A percentile compares a stretch with the other conserved stretches of the same genome.
These are phyloP conservation scores for Penicillium sp. DNA, from an alignment of 2,329 filamentous ascomycete genomes.

Conservation along the genomic window DNA sequence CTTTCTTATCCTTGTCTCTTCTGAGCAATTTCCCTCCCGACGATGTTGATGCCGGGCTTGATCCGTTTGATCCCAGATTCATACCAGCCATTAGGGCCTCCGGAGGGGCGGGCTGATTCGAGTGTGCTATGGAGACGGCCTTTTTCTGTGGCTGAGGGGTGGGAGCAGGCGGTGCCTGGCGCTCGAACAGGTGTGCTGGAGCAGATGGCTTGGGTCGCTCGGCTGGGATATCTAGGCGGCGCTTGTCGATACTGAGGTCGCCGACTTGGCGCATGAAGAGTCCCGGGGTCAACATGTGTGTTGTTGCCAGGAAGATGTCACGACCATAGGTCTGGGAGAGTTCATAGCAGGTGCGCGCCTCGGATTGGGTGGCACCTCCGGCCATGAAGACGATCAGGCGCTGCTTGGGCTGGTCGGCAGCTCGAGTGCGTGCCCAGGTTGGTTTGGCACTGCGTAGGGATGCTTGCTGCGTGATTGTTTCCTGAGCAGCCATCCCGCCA, in stretches of 20 bases:
- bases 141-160: conserved; percentile 26
- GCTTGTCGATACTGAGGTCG: conserved; percentile 73
- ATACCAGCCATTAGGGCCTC: conserved; percentile 37
- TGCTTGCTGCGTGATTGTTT: conserved; percentile 55
- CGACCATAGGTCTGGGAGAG: conserved; percentile 67
- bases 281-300: conserved; percentile 85
- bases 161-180: conserved; percentile 58
- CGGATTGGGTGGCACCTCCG: conserved; percentile 90
- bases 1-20: conserved; percentile 50
- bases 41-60: conserved; percentile 25
- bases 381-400: conserved; percentile 92
- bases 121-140: conserved; percentile 19
- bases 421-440: conserved; percentile 85
- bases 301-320: conserved; percentile 85
- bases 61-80: conserved; percentile 35
- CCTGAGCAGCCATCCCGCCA: conserved; percentile 43
- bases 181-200: conserved; percentile 82
- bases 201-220: conserved; percentile 78
- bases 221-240: conserved; percentile 74
- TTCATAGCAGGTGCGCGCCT: conserved; percentile 86
- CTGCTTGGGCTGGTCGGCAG: conserved; percentile 77
- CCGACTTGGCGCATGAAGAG: conserved; percentile 80
- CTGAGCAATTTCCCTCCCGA: conserved; percentile 30
- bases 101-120: conserved; percentile 30
- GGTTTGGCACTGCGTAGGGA: conserved; percentile 90